Evolutionary conservation across 129 eudicot species (phyloP).

Genomic region (Flaveria trinervia): DNA sequence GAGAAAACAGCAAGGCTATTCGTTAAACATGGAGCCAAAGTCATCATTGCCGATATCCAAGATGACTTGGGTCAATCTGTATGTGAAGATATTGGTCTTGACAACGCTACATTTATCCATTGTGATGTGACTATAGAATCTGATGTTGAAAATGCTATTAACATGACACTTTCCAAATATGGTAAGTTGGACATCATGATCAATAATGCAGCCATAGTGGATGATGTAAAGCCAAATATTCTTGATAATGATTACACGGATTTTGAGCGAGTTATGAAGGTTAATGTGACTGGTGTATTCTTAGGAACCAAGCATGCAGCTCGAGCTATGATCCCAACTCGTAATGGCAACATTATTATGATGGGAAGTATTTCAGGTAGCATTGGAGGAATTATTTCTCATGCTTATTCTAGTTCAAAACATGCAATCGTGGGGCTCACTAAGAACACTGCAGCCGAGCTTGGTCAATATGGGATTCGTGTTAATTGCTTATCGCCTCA

Average conservation of each 20-base stretch:
- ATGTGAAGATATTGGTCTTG: constrained; percentile 32
- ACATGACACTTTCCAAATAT: background rate
- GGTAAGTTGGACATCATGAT: constrained; percentile 41
- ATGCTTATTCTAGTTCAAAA: constrained; percentile 37
- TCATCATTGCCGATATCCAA: constrained; percentile 32
- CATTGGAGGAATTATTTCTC: constrained; percentile 19
- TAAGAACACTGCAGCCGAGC: constrained; percentile 31
- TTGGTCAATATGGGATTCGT: constrained; percentile 40
- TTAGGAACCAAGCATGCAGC: constrained; percentile 33
- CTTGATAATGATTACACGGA: background rate
- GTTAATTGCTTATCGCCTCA: constrained; percentile 42
- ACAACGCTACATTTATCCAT: constrained; percentile 1
- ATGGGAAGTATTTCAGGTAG: constrained; percentile 24
- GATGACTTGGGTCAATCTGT: constrained; percentile 29
- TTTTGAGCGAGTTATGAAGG: constrained; percentile 22
- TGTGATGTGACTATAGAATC: constrained; percentile 24
- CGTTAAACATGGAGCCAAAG: constrained; percentile 19
- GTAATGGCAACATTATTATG: constrained; percentile 23
- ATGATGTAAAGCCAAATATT: constrained; percentile 15
- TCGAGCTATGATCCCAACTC: constrained; percentile 23
- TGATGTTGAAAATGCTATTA: constrained; percentile 29
- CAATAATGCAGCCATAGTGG: constrained; percentile 30
- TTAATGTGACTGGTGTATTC: constrained; percentile 21
- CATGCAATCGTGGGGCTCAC: constrained; percentile 37
- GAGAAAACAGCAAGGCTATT: constrained; percentile 35